Evolutionary conservation across 2,329 filamentous ascomycete genomes (phyloP), one percentile per base, ranked within the genome.

Genomic region (Fusarium sp.): DNA sequence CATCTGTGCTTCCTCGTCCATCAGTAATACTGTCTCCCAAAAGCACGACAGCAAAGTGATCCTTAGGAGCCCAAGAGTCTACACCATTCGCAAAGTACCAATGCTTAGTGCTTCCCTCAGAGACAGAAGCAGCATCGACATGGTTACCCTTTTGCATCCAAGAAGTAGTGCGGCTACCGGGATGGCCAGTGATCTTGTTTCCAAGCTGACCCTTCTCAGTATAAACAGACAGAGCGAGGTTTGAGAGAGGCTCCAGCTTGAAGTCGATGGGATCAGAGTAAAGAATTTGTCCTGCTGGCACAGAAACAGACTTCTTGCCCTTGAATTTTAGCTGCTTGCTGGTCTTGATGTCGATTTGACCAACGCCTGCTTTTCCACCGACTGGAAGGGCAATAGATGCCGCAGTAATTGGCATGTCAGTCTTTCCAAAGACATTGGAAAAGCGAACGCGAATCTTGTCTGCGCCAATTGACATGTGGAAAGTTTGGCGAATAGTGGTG

Each of bases 1-100:
- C 65, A 17, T 68, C 65, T 1, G 62, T 64, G 15, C 65, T 67
- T n/a, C 65, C 65, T 3, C 65, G 59, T 4, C 65, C 65, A 14
- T 67, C 65, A 8, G 65, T 67, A 23, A 67, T 61, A 6, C 65
- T 67, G 23, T 67, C 65, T 31, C 65, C 65, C 2, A 67, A 21
- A 17, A 67, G 58, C 1, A 67, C 65, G n/a, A 68, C 50, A 5
- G 64, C 41, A 11, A 57, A 68, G 10, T 67, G 46, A 23, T 66
- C 56, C 3, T 20, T 31, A 4, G 65, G 65, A 4, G 11, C 64
- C 65, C 53, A 67, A 1, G 37, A 29, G 14, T 67, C 65, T 9
- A 67, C 15, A 2, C 54, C 65, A 2, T 49, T 68, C 1, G 55
- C 64, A 42, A 67, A 67, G 18, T 67, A 67, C 65, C 65, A 67